Evolutionary conservation across 1,139 yeast genomes (phyloP).

Genomic region (Magnusiomyces magnusii): DNA sequence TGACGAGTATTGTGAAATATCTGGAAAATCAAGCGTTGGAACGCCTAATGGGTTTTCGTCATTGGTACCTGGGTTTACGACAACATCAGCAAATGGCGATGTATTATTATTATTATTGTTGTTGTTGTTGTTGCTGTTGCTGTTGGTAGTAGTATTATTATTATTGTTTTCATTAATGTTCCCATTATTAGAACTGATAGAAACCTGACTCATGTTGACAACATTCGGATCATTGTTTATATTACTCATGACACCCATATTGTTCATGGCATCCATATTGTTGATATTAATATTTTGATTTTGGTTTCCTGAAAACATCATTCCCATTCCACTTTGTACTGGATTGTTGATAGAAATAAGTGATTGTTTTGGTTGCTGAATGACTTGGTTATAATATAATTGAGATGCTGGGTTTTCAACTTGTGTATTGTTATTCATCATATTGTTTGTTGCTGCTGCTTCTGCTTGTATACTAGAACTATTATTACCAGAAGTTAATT

Average conservation of each 20-base stretch:
- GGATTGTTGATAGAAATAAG: background rate
- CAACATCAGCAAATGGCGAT: no score
- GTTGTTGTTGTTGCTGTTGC: slow-evolving; percentile 4
- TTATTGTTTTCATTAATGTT: slow-evolving; percentile 13
- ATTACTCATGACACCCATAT: background rate
- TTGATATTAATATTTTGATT: background rate
- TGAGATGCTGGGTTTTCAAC: background rate
- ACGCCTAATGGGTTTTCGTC: background rate
- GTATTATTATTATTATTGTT: background rate
- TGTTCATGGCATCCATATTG: no score
- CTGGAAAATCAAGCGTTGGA: slow-evolving; percentile 9
- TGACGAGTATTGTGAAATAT: slow-evolving; percentile 9
- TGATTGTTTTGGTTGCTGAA: background rate
- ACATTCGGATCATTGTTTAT: background rate
- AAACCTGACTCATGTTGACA: background rate
- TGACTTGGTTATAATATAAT: background rate
- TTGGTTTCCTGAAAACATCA: background rate
- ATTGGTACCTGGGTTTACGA: background rate
- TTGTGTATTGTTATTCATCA: background rate
- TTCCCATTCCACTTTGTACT: background rate
- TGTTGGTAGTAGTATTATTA: no score
- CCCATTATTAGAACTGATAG: background rate
- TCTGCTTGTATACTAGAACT: background rate
- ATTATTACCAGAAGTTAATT: background rate
- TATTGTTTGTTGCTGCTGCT: background rate